Evolutionary conservation across 2,329 filamentous ascomycete species (phyloP).

Genomic region (Xylariomycetidae sp.): DNA sequence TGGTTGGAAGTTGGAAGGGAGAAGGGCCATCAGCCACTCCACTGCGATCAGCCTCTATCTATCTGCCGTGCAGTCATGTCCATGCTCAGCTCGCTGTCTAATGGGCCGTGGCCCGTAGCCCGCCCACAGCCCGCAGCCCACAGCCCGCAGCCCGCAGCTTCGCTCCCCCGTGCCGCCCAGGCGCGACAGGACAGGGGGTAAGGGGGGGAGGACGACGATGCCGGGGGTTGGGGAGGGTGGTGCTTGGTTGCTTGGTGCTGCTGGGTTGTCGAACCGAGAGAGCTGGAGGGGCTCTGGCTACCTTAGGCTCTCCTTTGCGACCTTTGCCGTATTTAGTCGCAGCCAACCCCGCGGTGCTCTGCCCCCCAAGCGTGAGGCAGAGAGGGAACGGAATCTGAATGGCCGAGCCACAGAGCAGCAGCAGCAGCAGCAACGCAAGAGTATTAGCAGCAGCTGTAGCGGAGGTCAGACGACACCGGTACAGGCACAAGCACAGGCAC

Average conservation of each 20-base stretch:
- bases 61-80: too few species aligned
- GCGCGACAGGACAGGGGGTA: background rate
- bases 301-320: background rate
- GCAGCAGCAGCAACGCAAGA: conserved; percentile 7
- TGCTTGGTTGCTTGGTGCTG: background rate
- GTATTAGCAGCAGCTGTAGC: conserved; percentile 6
- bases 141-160: background rate
- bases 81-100: too few species aligned
- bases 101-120: background rate
- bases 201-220: background rate
- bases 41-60: too few species aligned
- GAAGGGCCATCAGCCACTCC: too few species aligned
- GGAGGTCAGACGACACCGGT: conserved; percentile 23
- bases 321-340: conserved; percentile 19
- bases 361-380: conserved; percentile 12
- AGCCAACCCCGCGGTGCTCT: conserved; percentile 26
- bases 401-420: conserved; percentile 23
- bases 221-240: background rate
- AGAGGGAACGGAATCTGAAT: conserved; percentile 28
- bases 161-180: background rate
- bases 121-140: background rate
- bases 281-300: background rate
- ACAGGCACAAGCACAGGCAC: background rate
- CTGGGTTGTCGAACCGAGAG: too few species aligned
- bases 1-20: too few species aligned